These are phyloP conservation scores for Aspergillus felis DNA, from an alignment of 2,329 filamentous ascomycete genomes.

Conservation along the genomic window DNA sequence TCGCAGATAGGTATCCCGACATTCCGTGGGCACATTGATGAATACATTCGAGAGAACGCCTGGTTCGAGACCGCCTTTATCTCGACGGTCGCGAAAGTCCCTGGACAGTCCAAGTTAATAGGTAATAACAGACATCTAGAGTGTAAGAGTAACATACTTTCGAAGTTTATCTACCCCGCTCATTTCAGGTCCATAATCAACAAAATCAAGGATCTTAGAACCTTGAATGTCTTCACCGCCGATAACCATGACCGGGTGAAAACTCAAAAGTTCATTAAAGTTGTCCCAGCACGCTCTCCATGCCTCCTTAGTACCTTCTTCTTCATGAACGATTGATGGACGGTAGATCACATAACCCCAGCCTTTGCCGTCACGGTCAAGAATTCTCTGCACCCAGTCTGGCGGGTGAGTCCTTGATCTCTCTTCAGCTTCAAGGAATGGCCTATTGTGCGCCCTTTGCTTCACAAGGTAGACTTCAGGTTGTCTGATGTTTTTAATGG, in stretches of 20 bases:
- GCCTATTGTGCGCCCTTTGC: background rate
- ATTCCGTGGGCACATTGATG: constrained; percentile 1
- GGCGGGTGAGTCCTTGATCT: background rate
- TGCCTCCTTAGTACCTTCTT: background rate
- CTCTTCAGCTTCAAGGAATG: background rate
- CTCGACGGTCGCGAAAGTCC: constrained; percentile 6
- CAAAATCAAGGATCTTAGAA: background rate
- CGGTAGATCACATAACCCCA: constrained; percentile 7
- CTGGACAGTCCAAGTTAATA: background rate
- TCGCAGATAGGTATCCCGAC: background rate
- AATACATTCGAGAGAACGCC: constrained; percentile 9
- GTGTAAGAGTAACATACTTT: background rate
- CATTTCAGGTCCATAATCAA: background rate
- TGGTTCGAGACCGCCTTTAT: background rate
- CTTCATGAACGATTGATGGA: background rate
- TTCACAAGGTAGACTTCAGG: background rate
- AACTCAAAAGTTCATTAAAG: background rate
- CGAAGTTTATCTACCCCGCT: background rate
- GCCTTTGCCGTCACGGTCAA: constrained; percentile 1
- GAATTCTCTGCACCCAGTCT: constrained; percentile 2
- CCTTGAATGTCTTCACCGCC: background rate
- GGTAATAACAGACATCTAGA: no score
- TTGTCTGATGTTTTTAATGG: background rate
- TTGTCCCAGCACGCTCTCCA: constrained; percentile 1
- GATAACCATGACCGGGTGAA: background rate